Evolutionary conservation across 805 yeast species (phyloP).

Genomic region (Starmerella apicola): DNA sequence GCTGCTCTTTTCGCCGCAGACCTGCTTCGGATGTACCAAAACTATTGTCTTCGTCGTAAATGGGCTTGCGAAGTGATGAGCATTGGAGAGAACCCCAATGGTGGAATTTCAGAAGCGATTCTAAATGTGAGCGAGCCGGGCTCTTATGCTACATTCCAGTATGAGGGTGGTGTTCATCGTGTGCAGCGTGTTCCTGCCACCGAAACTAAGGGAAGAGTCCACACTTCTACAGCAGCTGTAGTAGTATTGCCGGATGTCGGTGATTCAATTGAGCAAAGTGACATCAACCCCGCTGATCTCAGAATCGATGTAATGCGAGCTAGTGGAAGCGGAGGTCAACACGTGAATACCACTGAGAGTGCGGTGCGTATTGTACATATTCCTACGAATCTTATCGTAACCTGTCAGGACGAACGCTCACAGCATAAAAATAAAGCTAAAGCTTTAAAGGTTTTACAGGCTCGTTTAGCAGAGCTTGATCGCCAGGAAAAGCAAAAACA

Average conservation of each 20-base stretch:
- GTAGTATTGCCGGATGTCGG: slow-evolving; percentile 66
- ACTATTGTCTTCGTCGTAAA: slow-evolving; percentile 47
- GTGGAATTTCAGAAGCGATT: slow-evolving; percentile 66
- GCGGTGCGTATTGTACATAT: slow-evolving; percentile 88
- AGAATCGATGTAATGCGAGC: slow-evolving; percentile 96
- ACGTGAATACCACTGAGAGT: slow-evolving; percentile 92
- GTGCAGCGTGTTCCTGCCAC: slow-evolving; percentile 92
- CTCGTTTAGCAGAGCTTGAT: slow-evolving; percentile 74
- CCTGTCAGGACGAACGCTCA: slow-evolving; percentile 89
- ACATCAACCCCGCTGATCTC: slow-evolving; percentile 75
- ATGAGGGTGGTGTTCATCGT: slow-evolving; percentile 91
- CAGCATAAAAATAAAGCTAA: slow-evolving; percentile 90
- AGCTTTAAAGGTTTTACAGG: slow-evolving; percentile 71
- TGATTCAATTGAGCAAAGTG: slow-evolving; percentile 43
- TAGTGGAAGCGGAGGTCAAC: slow-evolving; percentile 96
- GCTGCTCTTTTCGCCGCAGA: slow-evolving; percentile 80
- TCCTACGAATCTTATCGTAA: slow-evolving; percentile 80
- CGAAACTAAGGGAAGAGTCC: slow-evolving; percentile 85
- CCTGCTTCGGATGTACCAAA: slow-evolving; percentile 66
- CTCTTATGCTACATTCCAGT: slow-evolving; percentile 56
- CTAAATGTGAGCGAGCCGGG: slow-evolving; percentile 63
- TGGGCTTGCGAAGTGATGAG: slow-evolving; percentile 62
- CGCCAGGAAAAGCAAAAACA: slow-evolving; percentile 48
- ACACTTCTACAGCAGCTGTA: slow-evolving; percentile 93
- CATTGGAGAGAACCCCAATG: slow-evolving; percentile 39